phyloP scores from a whole-genome alignment of 192 early-diverging fungal genomes.

The Coemansia sp. region DNA sequence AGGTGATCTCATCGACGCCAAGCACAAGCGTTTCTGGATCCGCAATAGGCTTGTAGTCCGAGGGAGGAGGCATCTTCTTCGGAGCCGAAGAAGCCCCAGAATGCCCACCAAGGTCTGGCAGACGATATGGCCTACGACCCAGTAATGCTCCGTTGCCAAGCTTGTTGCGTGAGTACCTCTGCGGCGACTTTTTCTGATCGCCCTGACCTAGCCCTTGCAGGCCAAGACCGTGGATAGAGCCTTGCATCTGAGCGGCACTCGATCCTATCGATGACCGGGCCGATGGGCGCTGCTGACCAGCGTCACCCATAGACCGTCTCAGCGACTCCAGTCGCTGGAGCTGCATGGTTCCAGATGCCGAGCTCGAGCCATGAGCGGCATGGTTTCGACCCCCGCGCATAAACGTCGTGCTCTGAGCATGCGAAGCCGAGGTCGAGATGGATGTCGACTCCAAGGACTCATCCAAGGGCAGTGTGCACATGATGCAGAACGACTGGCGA shows the following conservation, averaged over 20 bases:
- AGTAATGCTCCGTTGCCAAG: slow-evolving; percentile 2
- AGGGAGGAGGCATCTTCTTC: slow-evolving; percentile 31
- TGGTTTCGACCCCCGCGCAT: slow-evolving; percentile 2
- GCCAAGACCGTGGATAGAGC: slow-evolving; percentile 35
- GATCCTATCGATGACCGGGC: slow-evolving; percentile 20
- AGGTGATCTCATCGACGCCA: slow-evolving; percentile 29
- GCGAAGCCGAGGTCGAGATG: slow-evolving; percentile 1
- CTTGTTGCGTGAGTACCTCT: slow-evolving; percentile 10
- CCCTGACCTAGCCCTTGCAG: slow-evolving; percentile 34
- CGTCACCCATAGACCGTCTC: slow-evolving; percentile 25
- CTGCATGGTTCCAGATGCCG: slow-evolving; percentile 6
- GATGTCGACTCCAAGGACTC: neutral
- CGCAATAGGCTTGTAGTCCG: slow-evolving; percentile 52
- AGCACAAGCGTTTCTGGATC: slow-evolving; percentile 39
- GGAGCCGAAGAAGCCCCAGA: neutral
- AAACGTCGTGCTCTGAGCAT: neutral
- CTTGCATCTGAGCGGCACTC: slow-evolving; percentile 9
- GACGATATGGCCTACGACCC: slow-evolving; percentile 9
- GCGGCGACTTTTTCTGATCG: slow-evolving; percentile 6
- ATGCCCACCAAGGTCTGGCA: slow-evolving; percentile 22
- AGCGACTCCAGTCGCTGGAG: slow-evolving; percentile 39
- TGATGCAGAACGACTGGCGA: slow-evolving; percentile 54
- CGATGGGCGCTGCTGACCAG: slow-evolving; percentile 28
- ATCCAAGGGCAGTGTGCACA: slow-evolving; percentile 44
- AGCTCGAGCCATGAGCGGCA: neutral